Evolutionary conservation across 2,329 filamentous ascomycete genomes (phyloP).

Genomic region (Pseudogymnoascus sp.): DNA sequence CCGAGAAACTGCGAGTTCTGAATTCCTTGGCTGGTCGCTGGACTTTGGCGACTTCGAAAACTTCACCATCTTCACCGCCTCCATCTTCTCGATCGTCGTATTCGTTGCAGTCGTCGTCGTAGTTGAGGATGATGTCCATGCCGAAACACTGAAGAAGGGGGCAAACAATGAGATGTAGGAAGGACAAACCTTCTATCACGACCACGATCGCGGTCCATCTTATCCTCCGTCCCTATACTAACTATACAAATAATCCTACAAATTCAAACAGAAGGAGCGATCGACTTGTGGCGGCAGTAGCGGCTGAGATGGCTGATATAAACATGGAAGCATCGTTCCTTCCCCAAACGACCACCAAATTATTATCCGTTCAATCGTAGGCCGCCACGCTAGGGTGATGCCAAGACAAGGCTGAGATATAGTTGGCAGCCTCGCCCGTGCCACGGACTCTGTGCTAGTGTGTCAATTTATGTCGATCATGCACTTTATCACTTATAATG

Average conservation of each 20-base stretch:
- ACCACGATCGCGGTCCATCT: conserved; percentile 30
- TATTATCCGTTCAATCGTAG: not conserved
- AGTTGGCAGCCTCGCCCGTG: not conserved
- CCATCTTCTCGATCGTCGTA: not conserved
- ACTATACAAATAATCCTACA: not conserved
- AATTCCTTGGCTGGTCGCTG: not conserved
- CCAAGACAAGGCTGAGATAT: not conserved
- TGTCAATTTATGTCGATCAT: not conserved
- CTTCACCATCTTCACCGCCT: not conserved
- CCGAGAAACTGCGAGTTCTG: not conserved
- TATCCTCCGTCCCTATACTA: not conserved
- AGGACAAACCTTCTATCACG: conserved; percentile 35
- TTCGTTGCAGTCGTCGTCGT: not conserved
- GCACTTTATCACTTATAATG: not conserved
- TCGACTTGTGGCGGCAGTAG: not conserved
- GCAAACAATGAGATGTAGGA: conserved; percentile 12
- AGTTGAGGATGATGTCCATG: conserved; percentile 2
- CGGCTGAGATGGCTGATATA: not conserved
- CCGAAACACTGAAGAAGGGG: not conserved
- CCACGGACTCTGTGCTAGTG: not conserved
- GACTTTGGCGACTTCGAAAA: not conserved
- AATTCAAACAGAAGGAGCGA: not conserved
- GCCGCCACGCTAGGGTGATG: not conserved
- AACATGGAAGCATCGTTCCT: not conserved
- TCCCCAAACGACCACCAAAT: not conserved